Base-by-base conservation (phyloP, 805 yeast genomes). In the Saturnispora gosingensis region DNA sequence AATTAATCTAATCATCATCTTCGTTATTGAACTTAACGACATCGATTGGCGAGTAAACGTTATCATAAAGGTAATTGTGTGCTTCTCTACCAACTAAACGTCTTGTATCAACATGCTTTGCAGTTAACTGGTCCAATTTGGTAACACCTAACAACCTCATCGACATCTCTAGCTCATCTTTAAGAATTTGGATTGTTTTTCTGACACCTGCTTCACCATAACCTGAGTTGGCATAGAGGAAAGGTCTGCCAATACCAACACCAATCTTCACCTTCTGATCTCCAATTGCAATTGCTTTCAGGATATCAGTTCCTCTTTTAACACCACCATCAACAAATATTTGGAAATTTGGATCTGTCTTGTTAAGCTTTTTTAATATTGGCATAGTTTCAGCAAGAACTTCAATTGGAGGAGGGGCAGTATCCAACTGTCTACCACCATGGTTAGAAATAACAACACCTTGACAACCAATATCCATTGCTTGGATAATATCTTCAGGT, bases 341-440 rank as follows among this genome's bases (percentile, higher is more conserved):
- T 55, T 81, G 83, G 51, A 85, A 68, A 43, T 75, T 72, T 27
- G 77, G 73, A 46, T 73, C 74, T 34, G 78, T 58, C 10, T 76
- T 75, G 49, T 68, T 70, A 50, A 71, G 70, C 47, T 69, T 70
- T 43, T 64, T 63, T 52, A 82, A 65, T 4, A 72, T 59, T 6
- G 81, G 82, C 73, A 77, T 77, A 2, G 81, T 76, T 55, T 86
- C 96, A 4, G 85, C 85, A 47, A 88, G 69, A 4, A 85, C 78
- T 63, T 82, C 86, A 35, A 88, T 72, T 2, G 90, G 85, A 0
- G 95, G 80, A n/a, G 86, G 76, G 1, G 95, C 74, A 61, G 79
- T 85, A 67, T 88, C 97, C 52, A 88, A 70, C 67, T 88, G 96
- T 55, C 96, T 73, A 42, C 96, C 96, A 54, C 96, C 96, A 67